These are phyloP conservation scores for Pichia thaimueangensis DNA, from an alignment of 805 yeast genomes.

Conservation along the genomic window DNA sequence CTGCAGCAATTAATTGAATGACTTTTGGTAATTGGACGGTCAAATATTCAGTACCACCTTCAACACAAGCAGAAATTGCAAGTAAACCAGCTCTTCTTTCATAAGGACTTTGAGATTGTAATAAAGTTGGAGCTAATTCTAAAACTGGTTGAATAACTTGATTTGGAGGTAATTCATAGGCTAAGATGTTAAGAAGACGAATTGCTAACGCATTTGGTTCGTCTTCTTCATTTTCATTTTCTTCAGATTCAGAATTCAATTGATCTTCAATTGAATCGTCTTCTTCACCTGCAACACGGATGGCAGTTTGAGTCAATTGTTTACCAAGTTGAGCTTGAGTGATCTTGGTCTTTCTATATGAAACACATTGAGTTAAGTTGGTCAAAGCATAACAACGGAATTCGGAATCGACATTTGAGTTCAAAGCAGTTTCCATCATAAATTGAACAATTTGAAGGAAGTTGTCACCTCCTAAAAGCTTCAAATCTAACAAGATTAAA, in stretches of 20 bases:
- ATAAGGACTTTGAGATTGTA: conserved; percentile 57
- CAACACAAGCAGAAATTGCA: conserved; percentile 73
- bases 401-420: conserved; percentile 67
- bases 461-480: conserved; percentile 73
- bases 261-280: conserved; percentile 74
- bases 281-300: conserved; percentile 71
- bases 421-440: conserved; percentile 68
- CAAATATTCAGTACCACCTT: conserved; percentile 93
- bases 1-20: conserved; percentile 64
- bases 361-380: conserved; percentile 71
- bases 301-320: conserved; percentile 63
- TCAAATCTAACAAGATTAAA: conserved; percentile 67
- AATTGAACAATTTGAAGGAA: conserved; percentile 63
- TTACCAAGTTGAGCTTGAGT: conserved; percentile 80
- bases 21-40: conserved; percentile 68
- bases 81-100: conserved; percentile 85
- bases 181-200: conserved; percentile 69
- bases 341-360: conserved; percentile 76
- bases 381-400: conserved; percentile 77
- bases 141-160: conserved; percentile 82
- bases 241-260: conserved; percentile 74
- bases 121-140: conserved; percentile 51
- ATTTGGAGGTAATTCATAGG: conserved; percentile 84
- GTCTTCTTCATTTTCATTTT: conserved; percentile 89
- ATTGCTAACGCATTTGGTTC: conserved; percentile 72